phyloP scores from a whole-genome alignment of 208 protist species.

The Crithidia mellificae region DNA sequence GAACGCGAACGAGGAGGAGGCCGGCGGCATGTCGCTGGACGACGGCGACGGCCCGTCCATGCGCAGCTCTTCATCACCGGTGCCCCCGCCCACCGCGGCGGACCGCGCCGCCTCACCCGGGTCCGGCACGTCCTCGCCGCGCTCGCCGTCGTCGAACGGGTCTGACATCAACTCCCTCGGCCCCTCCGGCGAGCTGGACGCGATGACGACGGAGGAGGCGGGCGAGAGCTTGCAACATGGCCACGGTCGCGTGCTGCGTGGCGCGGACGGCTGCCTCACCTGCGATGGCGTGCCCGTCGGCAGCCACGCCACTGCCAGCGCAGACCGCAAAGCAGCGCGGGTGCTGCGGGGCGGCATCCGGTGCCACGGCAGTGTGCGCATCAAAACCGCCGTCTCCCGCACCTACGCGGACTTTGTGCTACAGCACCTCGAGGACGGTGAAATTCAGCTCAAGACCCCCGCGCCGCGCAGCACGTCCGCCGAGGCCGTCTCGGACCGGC shows the following conservation, averaged over 20 bases:
- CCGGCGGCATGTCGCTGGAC: background rate
- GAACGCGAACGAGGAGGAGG: conserved; percentile 13
- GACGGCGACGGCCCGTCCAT: background rate
- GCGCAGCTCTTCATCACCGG: background rate
- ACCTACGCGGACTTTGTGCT: conserved; percentile 40
- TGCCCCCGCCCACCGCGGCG: background rate
- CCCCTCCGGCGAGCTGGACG: background rate
- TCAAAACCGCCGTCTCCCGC: conserved; percentile 36
- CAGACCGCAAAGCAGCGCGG: background rate
- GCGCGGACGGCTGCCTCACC: background rate
- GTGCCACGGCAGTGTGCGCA: conserved; percentile 36
- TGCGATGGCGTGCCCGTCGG: background rate
- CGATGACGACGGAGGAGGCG: conserved; percentile 1
- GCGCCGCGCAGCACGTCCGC: conserved; percentile 11
- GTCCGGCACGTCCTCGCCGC: background rate
- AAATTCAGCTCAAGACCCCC: conserved; percentile 15
- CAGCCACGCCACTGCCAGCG: background rate
- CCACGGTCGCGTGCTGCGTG: too few species aligned
- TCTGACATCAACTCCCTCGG: conserved; percentile 1
- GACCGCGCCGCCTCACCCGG: background rate
- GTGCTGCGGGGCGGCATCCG: conserved; percentile 50
- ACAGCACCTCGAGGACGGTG: conserved; percentile 24
- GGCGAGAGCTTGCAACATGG: too few species aligned
- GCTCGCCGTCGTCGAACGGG: conserved; percentile 9
- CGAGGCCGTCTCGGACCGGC: conserved; percentile 11